Evolutionary conservation across 164 flowering plant species (phyloP).

Genomic region (Aristolochia fimbriata): DNA sequence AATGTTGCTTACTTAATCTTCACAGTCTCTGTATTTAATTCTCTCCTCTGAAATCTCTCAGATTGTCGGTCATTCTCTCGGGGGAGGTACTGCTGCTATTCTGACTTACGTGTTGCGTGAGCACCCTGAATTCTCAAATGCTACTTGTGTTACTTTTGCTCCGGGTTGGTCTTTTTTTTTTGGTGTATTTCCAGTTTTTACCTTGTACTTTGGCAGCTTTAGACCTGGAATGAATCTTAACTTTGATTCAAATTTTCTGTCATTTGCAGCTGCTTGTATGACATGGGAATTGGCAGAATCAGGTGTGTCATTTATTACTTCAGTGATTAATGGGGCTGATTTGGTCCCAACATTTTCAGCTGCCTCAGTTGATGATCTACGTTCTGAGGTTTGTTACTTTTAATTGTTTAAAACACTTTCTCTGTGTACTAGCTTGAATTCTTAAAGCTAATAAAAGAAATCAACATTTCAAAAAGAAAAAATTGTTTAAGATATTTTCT

Average conservation of each 20-base stretch:
- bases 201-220: too few relatives aligned
- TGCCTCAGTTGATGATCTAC: constrained; percentile 94
- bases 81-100: constrained; percentile 98
- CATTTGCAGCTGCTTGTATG: constrained; percentile 87
- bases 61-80: constrained; percentile 97
- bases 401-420: not conserved
- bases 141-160: constrained; percentile 92
- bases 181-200: too few relatives aligned
- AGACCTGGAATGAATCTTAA: too few relatives aligned
- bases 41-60: constrained; percentile 11
- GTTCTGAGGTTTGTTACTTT: constrained; percentile 58
- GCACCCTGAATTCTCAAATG: constrained; percentile 59
- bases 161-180: constrained; percentile 48
- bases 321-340: constrained; percentile 95
- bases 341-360: constrained; percentile 94
- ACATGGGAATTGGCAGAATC: constrained; percentile 98
- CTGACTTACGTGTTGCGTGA: constrained; percentile 80
- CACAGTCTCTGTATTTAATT: not conserved
- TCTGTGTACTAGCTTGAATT: too few relatives aligned
- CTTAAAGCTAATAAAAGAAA: too few relatives aligned
- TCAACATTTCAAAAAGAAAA: too few relatives aligned
- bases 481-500: not conserved
- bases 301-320: constrained; percentile 58
- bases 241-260: not conserved
- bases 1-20: not conserved